These are phyloP conservation scores for Adansonia madagascariensis DNA, from an alignment of 441 rosid species.

Conservation along the genomic window DNA sequence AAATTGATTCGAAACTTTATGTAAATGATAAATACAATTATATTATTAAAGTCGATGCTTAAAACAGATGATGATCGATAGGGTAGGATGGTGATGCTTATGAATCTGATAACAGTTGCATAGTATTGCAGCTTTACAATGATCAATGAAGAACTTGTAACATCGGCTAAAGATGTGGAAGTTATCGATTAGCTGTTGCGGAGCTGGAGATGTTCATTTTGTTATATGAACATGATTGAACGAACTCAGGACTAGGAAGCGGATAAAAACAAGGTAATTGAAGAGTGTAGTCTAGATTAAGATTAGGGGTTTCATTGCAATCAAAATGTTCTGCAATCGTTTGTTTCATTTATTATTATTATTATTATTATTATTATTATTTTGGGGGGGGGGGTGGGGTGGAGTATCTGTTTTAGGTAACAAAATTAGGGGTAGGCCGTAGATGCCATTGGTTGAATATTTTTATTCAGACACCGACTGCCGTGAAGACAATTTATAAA, in stretches of 20 bases:
- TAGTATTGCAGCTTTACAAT: no score
- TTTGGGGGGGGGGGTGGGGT: no score
- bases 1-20: no score
- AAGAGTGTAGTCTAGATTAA: background rate
- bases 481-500: no score
- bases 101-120: background rate
- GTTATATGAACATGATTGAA: background rate
- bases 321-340: slow-evolving; percentile 26
- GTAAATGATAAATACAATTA: no score
- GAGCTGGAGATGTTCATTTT: background rate
- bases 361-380: no score
- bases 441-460: slow-evolving; percentile 13
- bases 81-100: background rate
- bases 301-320: slow-evolving; percentile 25
- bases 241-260: background rate
- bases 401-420: background rate
- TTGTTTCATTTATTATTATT: slow-evolving; percentile 1
- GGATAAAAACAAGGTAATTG: background rate
- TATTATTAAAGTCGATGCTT: no score
- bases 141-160: background rate
- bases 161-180: background rate
- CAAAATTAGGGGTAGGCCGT: slow-evolving; percentile 11
- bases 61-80: no score
- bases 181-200: background rate
- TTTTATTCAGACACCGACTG: no score